Base-by-base conservation (phyloP, 768 basidiomycete species). In the Naganishia randhawae region DNA sequence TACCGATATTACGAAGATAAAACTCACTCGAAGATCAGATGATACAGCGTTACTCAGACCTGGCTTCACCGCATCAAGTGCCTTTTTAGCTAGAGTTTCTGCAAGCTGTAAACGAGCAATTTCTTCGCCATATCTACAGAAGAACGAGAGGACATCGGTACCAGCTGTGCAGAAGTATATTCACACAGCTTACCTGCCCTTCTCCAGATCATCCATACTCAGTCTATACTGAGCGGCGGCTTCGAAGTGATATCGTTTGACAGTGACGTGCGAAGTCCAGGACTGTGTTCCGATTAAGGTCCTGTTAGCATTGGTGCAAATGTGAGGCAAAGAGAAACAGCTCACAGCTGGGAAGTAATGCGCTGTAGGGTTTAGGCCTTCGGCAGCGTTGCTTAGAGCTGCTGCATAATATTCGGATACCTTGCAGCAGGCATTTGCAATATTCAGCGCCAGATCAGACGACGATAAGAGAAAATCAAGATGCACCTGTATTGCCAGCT, bases 141-240 rank as follows among this genome's bases (percentile, higher is more conserved):
- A 35, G 4, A 0, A 14, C 64, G 66, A 57, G 67, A 71, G 48
- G 71, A 66, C 63, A n/a, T 37, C 25, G 55, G 54, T 55, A 25
- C 61, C 45, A 41, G 19, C 19, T 22, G 17, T 25, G 3, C 10
- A 9, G 25, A 29, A 29, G 33, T 1, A 29, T 10, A 25, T 45
- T 27, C 42, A 53, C 52, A 11, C 39, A 39, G 50, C 85, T 87
- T 35, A 84, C 84, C 77, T 88, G 14, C 78, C 77, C 52, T 81
- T 81, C 42, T 81, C 92, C 25, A 90, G 84, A 73, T 97, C 94
- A 51, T 95, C 94, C 63, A 91, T 83, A 76, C 90, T 89, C 79
- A 92, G 89, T 51, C 95, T 84, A 74, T 88, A 92, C 74, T 92
- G 90, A 5, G 95, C 86, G 5, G 91, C 95, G 3, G 92, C 92